Base-by-base conservation (phyloP, 768 basidiomycete species). In the Stropharia rugosoannulata region DNA sequence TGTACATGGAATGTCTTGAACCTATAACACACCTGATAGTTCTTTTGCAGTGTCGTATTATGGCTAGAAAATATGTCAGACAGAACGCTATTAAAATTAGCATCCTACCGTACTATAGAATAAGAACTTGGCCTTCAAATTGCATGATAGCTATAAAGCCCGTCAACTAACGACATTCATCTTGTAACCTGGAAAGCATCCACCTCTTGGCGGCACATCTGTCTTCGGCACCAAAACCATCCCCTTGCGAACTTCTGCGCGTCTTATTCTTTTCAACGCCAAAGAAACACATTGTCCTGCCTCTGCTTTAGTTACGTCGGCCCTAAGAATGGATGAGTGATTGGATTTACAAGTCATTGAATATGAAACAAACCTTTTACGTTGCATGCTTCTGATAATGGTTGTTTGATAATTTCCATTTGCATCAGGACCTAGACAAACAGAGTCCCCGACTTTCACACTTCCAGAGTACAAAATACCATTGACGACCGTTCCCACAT, bases 261-360 rank as follows among this genome's bases (percentile, higher is more conserved):
- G 76, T 52, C 89, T 80, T 56, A 97, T 87, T 43, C 93, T 82
- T 75, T 98, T 99, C 27, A 99, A 72, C 3, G 96, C 97, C 51
- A 97, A 77, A 7, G 92, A 91, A 16, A 99, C 95, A 48, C 91
- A 93, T 73, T 99, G 97, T 2, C 97, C 97, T 5, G 97, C 97
- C 64, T 98, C 95, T 0, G 93, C 97, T 12, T 80, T 80, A 13
- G 78, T 77, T 2, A 99, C 93, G 51, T 87, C 79, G 18, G 90
- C 94, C 35, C 95, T 89, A 59, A 10, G 13, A 51, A 22, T 19
- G 44, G 13, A 48, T 19, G 25, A 38, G n/a, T 54, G 40, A 29
- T n/a, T 46, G 39, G 52, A 22, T 32, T 9, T 49, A 29, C 45
- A n/a, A 19, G 16, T 46, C 15, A 19, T 32, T 13, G 19, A 3